Evolutionary conservation across 306 rosid species (phyloP).

Genomic region (Sicyos baderoa): DNA sequence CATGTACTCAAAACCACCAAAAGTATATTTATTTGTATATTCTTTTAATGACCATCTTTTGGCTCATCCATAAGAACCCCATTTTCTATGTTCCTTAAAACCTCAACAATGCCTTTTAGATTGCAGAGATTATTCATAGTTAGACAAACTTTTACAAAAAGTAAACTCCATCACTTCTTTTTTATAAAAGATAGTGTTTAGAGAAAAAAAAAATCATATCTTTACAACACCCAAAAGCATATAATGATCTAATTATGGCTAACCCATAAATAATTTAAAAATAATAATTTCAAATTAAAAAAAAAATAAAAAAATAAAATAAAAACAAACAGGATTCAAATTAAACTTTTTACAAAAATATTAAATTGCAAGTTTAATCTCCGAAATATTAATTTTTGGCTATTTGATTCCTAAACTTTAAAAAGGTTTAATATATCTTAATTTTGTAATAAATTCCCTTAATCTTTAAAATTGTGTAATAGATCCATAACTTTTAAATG

Average conservation of each 20-base stretch:
- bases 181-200: not conserved
- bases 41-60: not conserved
- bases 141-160: not conserved
- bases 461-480: no score
- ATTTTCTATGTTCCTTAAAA: conserved; percentile 19
- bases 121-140: not conserved
- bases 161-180: not conserved
- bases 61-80: conserved; percentile 18
- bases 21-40: conserved; percentile 16
- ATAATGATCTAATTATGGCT: not conserved
- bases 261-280: no score
- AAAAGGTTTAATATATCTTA: no score
- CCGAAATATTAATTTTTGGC: no score
- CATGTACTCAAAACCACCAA: not conserved
- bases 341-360: no score
- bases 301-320: no score
- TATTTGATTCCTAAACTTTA: no score
- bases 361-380: no score
- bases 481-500: no score
- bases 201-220: not conserved
- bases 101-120: not conserved
- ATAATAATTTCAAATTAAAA: no score
- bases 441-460: no score
- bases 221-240: not conserved
- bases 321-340: no score